Base-by-base conservation (phyloP, 2,329 filamentous ascomycete species). In the Tolypocladium nubicola region DNA sequence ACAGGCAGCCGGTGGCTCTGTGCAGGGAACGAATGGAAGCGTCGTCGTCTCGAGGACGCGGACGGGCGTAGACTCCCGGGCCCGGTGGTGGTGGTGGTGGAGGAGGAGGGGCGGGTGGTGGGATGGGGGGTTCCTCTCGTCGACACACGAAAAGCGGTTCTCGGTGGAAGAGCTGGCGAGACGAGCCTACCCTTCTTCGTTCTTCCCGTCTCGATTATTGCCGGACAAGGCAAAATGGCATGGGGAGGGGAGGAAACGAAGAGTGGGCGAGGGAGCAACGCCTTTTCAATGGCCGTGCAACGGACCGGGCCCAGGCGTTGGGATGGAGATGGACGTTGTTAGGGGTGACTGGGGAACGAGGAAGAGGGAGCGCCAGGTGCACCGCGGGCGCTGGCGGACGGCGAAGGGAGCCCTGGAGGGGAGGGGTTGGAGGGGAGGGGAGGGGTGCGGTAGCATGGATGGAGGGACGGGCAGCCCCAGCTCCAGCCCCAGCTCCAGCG, bases 201-300 rank as follows among this genome's bases (percentile, higher is more conserved):
- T 57, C 49, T 39, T 60, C 45, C 58, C 59, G 57, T 56, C 56
- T 58, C 58, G 47, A 21, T 50, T n/a, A 60, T 56, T 62, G 60
- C 61, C 59, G 56, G 56, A 54, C 38, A 52, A n/a, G 54, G 47
- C 47, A 21, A 37, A 52, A 43, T 19, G 19, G 56, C 7, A 43
- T 33, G 35, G 37, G 43, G 30, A 52, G 52, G 45, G 43, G n/a
- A 40, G 37, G 37, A 54, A 54, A 16, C 16, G 39, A 54, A 57
- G 40, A 65, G 64, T 62, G 65, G 63, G 65, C 63, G 69, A 65
- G 70, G 71, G 70, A 70, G 62, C 67, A 66, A 67, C 65, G 70
- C 67, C 67, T 74, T 75, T 74, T 75, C 65, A 74, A 75, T 73
- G 70, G 61, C 61, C 62, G 66, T 63, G 62, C 61, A 61, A 62